These are phyloP conservation scores for Yamadazyma oceani DNA, from an alignment of 1,139 yeast genomes.

Conservation along the genomic window DNA sequence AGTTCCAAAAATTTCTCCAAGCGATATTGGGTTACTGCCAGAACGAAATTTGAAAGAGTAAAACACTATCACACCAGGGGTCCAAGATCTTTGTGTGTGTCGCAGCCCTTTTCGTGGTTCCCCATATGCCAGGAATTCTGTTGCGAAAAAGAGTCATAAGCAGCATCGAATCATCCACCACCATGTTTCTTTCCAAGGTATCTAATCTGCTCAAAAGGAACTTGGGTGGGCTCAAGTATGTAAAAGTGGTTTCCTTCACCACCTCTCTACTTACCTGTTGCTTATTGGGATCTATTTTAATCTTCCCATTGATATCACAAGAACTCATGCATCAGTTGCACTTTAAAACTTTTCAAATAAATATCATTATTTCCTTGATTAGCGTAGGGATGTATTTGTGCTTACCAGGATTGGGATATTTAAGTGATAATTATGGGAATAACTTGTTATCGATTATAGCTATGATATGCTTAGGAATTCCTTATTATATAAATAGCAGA, in stretches of 20 bases:
- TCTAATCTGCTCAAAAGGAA: conserved; percentile 18
- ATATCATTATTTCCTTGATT: conserved; percentile 71
- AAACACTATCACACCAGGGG: too few species aligned
- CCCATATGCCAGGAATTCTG: too few species aligned
- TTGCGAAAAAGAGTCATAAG: too few species aligned
- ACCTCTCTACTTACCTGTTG: conserved; percentile 57
- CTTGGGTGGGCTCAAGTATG: conserved; percentile 26
- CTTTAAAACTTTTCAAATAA: conserved; percentile 70
- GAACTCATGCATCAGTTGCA: conserved; percentile 59
- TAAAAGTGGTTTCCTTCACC: conserved; percentile 38
- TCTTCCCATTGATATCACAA: conserved; percentile 78
- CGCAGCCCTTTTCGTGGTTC: too few species aligned
- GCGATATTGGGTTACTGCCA: too few species aligned
- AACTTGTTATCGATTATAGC: conserved; percentile 67
- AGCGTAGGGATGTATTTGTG: conserved; percentile 85
- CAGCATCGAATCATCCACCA: too few species aligned
- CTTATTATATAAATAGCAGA: conserved; percentile 52
- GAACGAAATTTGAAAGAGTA: too few species aligned
- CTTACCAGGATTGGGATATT: conserved; percentile 77
- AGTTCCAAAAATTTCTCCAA: too few species aligned
- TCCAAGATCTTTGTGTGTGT: too few species aligned
- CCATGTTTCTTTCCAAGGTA: too few species aligned
- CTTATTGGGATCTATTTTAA: conserved; percentile 76
- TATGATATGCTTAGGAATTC: conserved; percentile 66
- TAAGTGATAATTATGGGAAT: conserved; percentile 86